Conservation (phyloP, 805 yeast genomes). For the Isabelozyma rhagii region DNA sequence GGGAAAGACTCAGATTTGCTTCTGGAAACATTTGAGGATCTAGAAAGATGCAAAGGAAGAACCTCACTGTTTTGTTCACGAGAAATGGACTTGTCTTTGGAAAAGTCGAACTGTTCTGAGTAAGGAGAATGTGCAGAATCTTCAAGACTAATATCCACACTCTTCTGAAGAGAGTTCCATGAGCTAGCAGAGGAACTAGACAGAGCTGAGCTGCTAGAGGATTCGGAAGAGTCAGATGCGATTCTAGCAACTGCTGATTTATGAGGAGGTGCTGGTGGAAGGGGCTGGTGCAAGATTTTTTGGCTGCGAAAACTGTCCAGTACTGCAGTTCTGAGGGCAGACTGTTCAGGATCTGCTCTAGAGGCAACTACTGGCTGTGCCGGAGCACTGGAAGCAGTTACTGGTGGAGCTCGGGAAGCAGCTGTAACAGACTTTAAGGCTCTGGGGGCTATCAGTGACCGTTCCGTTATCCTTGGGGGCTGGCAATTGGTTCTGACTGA, state of each 20-base stretch:
- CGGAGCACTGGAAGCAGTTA: too few relatives aligned
- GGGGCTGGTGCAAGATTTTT: background rate
- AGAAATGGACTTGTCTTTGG: background rate
- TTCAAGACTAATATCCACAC: conserved; percentile 4
- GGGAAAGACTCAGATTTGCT: background rate
- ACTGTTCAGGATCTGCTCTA: background rate
- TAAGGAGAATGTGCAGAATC: background rate
- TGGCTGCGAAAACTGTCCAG: background rate
- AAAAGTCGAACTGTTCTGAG: background rate
- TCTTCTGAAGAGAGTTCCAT: conserved; percentile 7
- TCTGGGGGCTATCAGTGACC: too few relatives aligned
- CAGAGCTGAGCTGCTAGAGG: background rate
- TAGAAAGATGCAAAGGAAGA: background rate
- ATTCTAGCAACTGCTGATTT: background rate
- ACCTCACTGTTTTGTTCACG: background rate
- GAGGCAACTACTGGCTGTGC: too few relatives aligned
- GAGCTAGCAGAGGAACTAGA: background rate
- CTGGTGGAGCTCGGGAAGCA: too few relatives aligned
- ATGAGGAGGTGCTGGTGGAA: background rate
- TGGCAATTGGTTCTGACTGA: background rate
- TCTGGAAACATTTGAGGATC: background rate
- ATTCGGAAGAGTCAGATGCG: background rate
- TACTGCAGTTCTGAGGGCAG: background rate
- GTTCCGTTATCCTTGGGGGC: background rate
- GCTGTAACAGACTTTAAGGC: too few relatives aligned